phyloP scores from a whole-genome alignment of 2,329 filamentous ascomycete genomes.

The Madurella fahalii region DNA sequence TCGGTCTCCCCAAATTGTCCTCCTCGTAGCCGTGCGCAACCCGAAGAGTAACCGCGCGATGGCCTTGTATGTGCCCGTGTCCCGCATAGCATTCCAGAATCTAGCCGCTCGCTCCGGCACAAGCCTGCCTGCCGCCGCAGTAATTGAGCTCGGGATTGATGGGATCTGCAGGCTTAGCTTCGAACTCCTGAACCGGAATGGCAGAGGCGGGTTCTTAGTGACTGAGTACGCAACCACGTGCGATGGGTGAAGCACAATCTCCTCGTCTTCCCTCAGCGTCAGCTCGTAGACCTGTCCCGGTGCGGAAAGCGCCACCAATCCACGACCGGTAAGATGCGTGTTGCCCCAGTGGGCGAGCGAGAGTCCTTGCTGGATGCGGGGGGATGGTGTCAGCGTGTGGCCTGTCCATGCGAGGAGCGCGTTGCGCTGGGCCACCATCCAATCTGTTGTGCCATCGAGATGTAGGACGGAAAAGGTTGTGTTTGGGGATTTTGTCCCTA shows the following conservation, averaged over 20 bases:
- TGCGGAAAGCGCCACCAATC: slow-evolving; percentile 77
- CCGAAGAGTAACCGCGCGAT: slow-evolving; percentile 61
- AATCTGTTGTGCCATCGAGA: slow-evolving; percentile 90
- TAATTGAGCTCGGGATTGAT: slow-evolving; percentile 43
- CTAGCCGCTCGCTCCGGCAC: slow-evolving; percentile 58
- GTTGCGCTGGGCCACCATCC: slow-evolving; percentile 84
- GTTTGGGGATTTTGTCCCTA: slow-evolving; percentile 80
- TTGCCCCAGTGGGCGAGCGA: slow-evolving; percentile 87
- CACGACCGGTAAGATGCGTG: slow-evolving; percentile 81
- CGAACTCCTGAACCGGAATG: slow-evolving; percentile 80
- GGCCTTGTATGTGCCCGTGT: slow-evolving; percentile 68
- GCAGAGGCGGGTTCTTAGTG: slow-evolving; percentile 66
- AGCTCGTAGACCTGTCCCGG: slow-evolving; percentile 89
- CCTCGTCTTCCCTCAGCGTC: slow-evolving; percentile 73
- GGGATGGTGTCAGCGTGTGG: slow-evolving; percentile 72
- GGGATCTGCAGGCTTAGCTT: slow-evolving; percentile 78
- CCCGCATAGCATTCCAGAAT: slow-evolving; percentile 69
- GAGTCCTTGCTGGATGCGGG: slow-evolving; percentile 69
- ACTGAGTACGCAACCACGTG: slow-evolving; percentile 90
- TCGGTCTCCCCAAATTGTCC: slow-evolving; percentile 89
- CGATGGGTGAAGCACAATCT: slow-evolving; percentile 86
- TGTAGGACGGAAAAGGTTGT: slow-evolving; percentile 85
- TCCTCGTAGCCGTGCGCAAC: slow-evolving; percentile 70
- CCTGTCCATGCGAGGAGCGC: slow-evolving; percentile 96
- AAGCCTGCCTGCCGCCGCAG: slow-evolving; percentile 40